A percentile compares a stretch with the other conserved stretches of the same genome.
These are phyloP conservation scores for Metschnikowia reukaufii DNA, from an alignment of 805 yeast genomes.

Conservation along the genomic window DNA sequence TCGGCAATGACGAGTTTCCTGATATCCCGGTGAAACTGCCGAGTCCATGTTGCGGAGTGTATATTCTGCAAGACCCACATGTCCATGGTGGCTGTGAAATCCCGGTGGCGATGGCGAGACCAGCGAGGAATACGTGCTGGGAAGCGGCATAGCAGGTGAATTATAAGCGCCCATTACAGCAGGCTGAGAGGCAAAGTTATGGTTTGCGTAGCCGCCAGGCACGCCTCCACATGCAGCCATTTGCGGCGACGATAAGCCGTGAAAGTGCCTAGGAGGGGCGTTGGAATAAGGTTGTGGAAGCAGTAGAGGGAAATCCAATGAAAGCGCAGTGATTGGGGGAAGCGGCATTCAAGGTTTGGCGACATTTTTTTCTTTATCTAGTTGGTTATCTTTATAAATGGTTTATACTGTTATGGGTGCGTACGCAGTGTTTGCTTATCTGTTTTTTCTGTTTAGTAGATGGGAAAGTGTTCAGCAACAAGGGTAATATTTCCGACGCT, in stretches of 20 bases:
- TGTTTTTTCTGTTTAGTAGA: too few relatives aligned
- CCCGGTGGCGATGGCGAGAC: not conserved
- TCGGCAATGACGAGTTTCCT: too few relatives aligned
- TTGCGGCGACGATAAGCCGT: slow-evolving; percentile 7
- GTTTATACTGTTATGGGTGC: not conserved
- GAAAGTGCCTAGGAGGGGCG: not conserved
- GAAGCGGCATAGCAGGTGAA: not conserved
- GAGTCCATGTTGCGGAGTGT: not conserved
- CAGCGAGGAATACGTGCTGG: not conserved
- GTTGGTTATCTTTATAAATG: too few relatives aligned
- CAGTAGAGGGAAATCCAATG: slow-evolving; percentile 33
- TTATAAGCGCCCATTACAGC: not conserved
- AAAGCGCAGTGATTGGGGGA: slow-evolving; percentile 37
- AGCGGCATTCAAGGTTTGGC: slow-evolving; percentile 22
- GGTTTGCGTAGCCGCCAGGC: not conserved
- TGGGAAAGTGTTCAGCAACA: too few relatives aligned
- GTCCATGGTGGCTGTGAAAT: not conserved
- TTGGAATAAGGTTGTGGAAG: slow-evolving; percentile 2
- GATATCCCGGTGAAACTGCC: too few relatives aligned
- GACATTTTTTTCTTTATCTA: slow-evolving; percentile 10
- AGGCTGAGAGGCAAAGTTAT: not conserved
- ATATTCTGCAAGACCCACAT: not conserved
- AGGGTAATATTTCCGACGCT: too few relatives aligned
- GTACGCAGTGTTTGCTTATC: too few relatives aligned
- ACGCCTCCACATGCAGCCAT: slow-evolving; percentile 1